Conservation (phyloP, 2,329 filamentous ascomycete genomes). For the Bimuria novae-zelandiae region DNA sequence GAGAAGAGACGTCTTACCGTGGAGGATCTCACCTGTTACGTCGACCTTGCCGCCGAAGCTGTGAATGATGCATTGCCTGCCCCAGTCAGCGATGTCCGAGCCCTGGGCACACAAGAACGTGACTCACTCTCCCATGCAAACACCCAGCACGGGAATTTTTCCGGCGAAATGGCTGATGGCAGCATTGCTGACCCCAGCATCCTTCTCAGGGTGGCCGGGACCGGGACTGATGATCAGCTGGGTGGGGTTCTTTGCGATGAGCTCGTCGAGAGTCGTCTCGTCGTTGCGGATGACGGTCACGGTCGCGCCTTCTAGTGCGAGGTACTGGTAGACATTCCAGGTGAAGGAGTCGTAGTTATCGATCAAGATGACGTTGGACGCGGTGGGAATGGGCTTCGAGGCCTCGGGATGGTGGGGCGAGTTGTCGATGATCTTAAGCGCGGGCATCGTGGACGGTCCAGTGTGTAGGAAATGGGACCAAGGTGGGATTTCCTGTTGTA, state of each 20-base stretch:
- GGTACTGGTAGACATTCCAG: conserved; percentile 99
- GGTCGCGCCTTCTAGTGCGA: conserved; percentile 90
- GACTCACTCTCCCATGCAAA: conserved; percentile 93
- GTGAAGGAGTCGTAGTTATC: conserved; percentile 99
- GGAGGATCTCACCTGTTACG: conserved; percentile 93
- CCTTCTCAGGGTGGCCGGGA: conserved; percentile 86
- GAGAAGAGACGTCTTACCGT: conserved; percentile 93
- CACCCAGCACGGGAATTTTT: conserved; percentile 94
- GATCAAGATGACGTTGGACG: conserved; percentile 90
- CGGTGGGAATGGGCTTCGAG: conserved; percentile 72
- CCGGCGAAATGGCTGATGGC: conserved; percentile 90
- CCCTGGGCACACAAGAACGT: background rate
- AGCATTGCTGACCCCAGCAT: conserved; percentile 91
- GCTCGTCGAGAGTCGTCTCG: conserved; percentile 81
- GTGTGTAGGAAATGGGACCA: background rate
- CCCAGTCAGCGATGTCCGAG: conserved; percentile 6
- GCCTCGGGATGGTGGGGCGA: conserved; percentile 84
- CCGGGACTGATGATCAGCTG: conserved; percentile 95
- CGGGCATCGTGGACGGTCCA: conserved; percentile 42
- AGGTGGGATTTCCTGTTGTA: background rate
- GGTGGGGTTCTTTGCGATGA: conserved; percentile 83
- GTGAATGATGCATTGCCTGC: conserved; percentile 90
- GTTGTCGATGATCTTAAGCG: conserved; percentile 69
- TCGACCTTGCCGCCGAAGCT: conserved; percentile 89
- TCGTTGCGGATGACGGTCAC: conserved; percentile 94